These are phyloP conservation scores for Kewa caespitosa DNA, from an alignment of 179 eudicot genomes.

Conservation along the genomic window DNA sequence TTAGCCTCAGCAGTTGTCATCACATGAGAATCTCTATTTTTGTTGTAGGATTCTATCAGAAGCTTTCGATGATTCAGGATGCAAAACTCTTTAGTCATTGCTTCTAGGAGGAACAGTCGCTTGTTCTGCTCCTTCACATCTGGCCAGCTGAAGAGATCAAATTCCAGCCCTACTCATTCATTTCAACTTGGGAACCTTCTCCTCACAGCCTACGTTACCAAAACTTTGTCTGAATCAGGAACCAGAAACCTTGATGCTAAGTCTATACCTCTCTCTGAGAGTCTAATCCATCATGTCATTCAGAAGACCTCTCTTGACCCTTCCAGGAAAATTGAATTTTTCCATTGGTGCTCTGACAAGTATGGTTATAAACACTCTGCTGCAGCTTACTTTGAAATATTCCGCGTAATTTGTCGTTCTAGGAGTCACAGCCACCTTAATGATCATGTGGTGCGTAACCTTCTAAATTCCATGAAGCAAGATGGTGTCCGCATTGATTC, in stretches of 20 bases:
- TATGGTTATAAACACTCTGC: slow-evolving; percentile 59
- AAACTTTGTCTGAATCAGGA: slow-evolving; percentile 55
- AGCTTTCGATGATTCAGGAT: slow-evolving; percentile 22
- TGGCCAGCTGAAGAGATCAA: slow-evolving; percentile 16
- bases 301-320: slow-evolving; percentile 46
- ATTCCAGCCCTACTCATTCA: slow-evolving; percentile 13
- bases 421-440: slow-evolving; percentile 30
- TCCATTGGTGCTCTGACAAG: slow-evolving; percentile 61
- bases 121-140: slow-evolving; percentile 23
- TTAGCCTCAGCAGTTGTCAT: not conserved
- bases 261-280: slow-evolving; percentile 53
- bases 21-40: not conserved
- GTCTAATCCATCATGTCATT: slow-evolving; percentile 56
- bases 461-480: slow-evolving; percentile 54
- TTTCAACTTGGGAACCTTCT: slow-evolving; percentile 45
- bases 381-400: slow-evolving; percentile 51
- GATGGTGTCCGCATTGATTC: slow-evolving; percentile 63
- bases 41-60: slow-evolving; percentile 12
- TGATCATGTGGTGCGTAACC: slow-evolving; percentile 38
- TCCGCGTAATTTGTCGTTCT: slow-evolving; percentile 45
- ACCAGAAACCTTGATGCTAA: slow-evolving; percentile 45
- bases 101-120: slow-evolving; percentile 27
- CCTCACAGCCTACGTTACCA: slow-evolving; percentile 55
- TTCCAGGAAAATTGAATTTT: slow-evolving; percentile 62
- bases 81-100: slow-evolving; percentile 14